phyloP scores from a whole-genome alignment of 208 protist species.

The Trichomonas tenax region DNA sequence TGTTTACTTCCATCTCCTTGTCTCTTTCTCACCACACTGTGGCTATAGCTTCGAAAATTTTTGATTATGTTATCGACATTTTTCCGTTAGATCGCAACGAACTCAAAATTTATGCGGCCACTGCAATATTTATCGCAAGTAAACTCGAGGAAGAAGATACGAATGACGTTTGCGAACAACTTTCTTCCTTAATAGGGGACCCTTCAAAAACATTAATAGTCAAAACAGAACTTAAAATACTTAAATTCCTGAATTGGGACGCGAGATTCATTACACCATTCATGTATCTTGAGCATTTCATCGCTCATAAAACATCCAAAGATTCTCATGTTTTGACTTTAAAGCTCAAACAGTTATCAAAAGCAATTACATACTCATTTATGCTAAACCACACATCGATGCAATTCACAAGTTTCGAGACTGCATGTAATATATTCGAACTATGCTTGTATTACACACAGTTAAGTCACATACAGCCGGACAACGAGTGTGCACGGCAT shows the following conservation, averaged over 20 bases:
- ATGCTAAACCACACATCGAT: neutral
- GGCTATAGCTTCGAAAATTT: neutral
- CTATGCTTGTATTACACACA: neutral
- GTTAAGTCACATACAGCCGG: neutral
- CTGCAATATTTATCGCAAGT: neutral
- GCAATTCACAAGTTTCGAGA: neutral
- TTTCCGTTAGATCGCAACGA: neutral
- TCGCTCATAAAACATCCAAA: neutral
- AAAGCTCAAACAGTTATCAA: neutral
- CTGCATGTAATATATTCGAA: neutral
- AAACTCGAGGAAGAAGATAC: neutral
- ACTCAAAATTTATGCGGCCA: neutral
- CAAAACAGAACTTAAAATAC: neutral
- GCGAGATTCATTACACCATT: neutral
- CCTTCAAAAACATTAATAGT: neutral
- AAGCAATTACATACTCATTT: neutral
- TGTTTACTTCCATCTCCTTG: neutral
- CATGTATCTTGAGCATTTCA: neutral
- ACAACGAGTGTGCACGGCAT: neutral
- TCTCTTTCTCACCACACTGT: neutral
- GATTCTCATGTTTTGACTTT: neutral
- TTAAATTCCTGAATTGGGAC: neutral
- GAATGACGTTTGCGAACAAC: neutral
- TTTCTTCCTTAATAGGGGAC: neutral
- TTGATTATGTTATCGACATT: neutral